Base-by-base conservation (phyloP, 108 stramenopile species). In the Nitzschia sp. region DNA sequence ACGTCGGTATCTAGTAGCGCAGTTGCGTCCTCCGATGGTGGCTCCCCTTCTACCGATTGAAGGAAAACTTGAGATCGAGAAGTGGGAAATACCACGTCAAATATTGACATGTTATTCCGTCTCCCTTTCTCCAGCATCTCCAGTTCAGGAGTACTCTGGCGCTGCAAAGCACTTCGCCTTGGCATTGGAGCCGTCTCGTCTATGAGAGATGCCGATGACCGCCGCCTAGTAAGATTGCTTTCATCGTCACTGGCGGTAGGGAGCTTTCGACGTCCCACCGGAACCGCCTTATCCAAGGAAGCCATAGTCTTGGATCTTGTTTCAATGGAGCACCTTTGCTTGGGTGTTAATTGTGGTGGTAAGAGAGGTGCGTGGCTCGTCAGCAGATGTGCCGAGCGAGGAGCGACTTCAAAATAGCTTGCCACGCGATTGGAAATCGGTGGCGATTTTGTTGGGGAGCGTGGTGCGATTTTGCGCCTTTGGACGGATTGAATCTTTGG, bases 111-210 rank as follows among this genome's bases (percentile, higher is more conserved):
- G 29, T 58, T 32, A 25, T 24, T 28, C 25, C 25, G 5, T 18
- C 19, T 54, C 57, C 28, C 57, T 58, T 33, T 58, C 57, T 32
- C 57, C 3, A 58, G 11, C 49, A 51, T 51, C 21, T 51, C 49
- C 49, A 51, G 11, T 19, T 51, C 49, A 5, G 49, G 49, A 4
- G 49, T 51, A 19, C 18, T 51, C 21, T 51, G 49, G 49, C 49
- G 49, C 5, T 51, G 8, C 21, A 51, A 51, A 19, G 21, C 49
- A 4, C 4, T 4, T 19, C 49, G 49, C 4, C 21, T 9, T 5
- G 49, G 49, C 8, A 8, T 51, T 4, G 49, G 4, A 4, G 49
- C 4, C 49, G 49, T 51, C 38, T 42, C 38, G 13, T 42, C 38
- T n/a, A n/a, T n/a, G 38, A 42, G 38, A 13, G 38, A 42, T 6